Base-by-base conservation (phyloP, 106 monocot species). In the Acorus calamus region DNA sequence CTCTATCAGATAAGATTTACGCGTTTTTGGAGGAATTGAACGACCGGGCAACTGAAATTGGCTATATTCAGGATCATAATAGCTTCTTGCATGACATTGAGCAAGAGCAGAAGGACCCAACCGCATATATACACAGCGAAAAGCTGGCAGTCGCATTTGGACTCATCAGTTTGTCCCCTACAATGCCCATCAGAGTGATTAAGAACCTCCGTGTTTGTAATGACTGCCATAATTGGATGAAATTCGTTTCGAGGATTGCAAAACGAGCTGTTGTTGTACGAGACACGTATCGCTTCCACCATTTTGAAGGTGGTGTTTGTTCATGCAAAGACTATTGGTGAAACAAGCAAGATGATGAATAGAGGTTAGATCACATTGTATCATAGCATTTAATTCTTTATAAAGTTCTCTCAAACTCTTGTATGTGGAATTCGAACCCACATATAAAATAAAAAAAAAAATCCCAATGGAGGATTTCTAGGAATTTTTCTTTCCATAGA, bases 211-310 rank as follows among this genome's bases (percentile, higher is more conserved):
- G 92, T 9, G 79, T 92, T 7, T 92, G 92, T 42, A 65, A 72
- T 57, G 92, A 92, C 49, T 92, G 92, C 47, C 92, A 92, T 61
- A 82, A 2, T 50, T 92, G 92, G 92, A 84, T 92, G 81, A 88
- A 84, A 58, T 80, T 67, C 75, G 65, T 82, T 3, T 92, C 87
- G 2, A 73, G 12, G 11, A 57, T 88, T 65, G 12, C 57, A 7
- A 61, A 65, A 8, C 77, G 87, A 44, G 42, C 47, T 28, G 75
- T 92, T 65, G 57, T 88, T 49, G 43, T 92, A 7, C 63, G 92
- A 67, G 92, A 92, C 77, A 71, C 79, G 45, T 87, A 81, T 63
- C 76, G 92, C 42, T 92, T 87, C 72, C 92, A 92, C 72, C 92
- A 92, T 75, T 92, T 92, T 79, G 76, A 87, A 65, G 79, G 47